phyloP scores from a whole-genome alignment of 441 rosid genomes.

The Bocquillonia castaneifolia region DNA sequence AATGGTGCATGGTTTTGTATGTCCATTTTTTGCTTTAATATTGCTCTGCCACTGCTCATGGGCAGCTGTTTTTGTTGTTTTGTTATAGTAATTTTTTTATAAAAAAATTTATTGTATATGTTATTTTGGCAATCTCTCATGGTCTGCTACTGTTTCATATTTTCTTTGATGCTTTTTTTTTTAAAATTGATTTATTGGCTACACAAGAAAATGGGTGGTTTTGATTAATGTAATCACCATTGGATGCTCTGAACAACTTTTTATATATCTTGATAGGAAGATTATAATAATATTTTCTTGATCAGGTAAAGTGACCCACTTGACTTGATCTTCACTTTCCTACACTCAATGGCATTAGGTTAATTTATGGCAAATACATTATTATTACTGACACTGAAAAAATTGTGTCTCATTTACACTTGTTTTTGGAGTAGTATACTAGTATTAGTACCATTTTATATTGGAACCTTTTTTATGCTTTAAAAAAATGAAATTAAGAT shows the following conservation, averaged over 20 bases:
- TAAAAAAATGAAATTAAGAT: background rate
- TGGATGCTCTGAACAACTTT: slow-evolving; percentile 38
- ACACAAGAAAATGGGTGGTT: background rate
- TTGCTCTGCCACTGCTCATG: slow-evolving; percentile 17
- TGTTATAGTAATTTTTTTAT: background rate
- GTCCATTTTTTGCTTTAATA: background rate
- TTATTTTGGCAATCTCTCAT: background rate
- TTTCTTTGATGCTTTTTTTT: background rate
- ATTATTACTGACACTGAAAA: background rate
- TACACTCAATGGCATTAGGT: background rate
- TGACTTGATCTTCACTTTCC: slow-evolving; percentile 6
- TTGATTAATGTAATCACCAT: slow-evolving; percentile 16
- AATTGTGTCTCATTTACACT: background rate
- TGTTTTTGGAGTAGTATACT: no score
- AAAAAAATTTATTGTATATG: background rate
- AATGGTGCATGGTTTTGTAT: slow-evolving; percentile 1
- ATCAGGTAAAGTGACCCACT: slow-evolving; percentile 16
- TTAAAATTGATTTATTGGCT: background rate
- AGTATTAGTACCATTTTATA: background rate
- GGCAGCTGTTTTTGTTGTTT: slow-evolving; percentile 21
- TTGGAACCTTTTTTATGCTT: background rate
- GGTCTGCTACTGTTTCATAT: background rate
- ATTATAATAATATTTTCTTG: slow-evolving; percentile 9
- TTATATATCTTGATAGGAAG: slow-evolving; percentile 9
- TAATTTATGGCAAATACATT: background rate